A percentile compares a stretch with the other conserved stretches of the same genome.
These are phyloP conservation scores for Microcyclosporella mali DNA, from an alignment of 2,329 filamentous ascomycete genomes.

Conservation along the genomic window DNA sequence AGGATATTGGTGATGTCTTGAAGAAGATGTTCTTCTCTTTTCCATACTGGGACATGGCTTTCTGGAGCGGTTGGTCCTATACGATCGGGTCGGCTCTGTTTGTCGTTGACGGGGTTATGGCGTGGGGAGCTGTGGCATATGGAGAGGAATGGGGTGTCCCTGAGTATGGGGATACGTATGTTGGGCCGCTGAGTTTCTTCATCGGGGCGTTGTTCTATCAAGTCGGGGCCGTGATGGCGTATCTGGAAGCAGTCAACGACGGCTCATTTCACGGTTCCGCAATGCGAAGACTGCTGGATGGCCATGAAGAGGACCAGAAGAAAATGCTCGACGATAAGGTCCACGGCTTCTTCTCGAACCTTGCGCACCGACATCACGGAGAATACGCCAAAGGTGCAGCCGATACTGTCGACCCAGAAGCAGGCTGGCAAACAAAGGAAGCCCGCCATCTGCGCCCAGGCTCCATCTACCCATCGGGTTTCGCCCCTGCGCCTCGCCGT, in stretches of 20 bases:
- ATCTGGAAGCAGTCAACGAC: slow-evolving; percentile 29
- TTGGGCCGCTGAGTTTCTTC: slow-evolving; percentile 22
- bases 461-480: slow-evolving; percentile 14
- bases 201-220: slow-evolving; percentile 27
- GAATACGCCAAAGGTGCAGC: slow-evolving; percentile 1
- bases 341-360: slow-evolving; percentile 11
- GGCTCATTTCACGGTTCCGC: slow-evolving; percentile 26
- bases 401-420: slow-evolving; percentile 12
- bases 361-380: slow-evolving; percentile 8
- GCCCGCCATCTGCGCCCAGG: slow-evolving; percentile 12
- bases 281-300: slow-evolving; percentile 23
- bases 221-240: slow-evolving; percentile 24
- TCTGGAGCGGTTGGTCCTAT: slow-evolving; percentile 25
- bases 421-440: slow-evolving; percentile 18
- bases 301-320: slow-evolving; percentile 23
- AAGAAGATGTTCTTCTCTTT: slow-evolving; percentile 23
- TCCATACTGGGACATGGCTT: slow-evolving; percentile 29
- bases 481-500: slow-evolving; percentile 13
- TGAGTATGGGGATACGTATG: slow-evolving; percentile 15
- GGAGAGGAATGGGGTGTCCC: slow-evolving; percentile 12
- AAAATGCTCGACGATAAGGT: slow-evolving; percentile 26
- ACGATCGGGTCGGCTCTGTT: slow-evolving; percentile 25
- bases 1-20: slow-evolving; percentile 10
- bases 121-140: slow-evolving; percentile 20
- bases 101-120: slow-evolving; percentile 20